phyloP scores from a whole-genome alignment of 768 basidiomycete genomes.

The Tulasnella calospora region DNA sequence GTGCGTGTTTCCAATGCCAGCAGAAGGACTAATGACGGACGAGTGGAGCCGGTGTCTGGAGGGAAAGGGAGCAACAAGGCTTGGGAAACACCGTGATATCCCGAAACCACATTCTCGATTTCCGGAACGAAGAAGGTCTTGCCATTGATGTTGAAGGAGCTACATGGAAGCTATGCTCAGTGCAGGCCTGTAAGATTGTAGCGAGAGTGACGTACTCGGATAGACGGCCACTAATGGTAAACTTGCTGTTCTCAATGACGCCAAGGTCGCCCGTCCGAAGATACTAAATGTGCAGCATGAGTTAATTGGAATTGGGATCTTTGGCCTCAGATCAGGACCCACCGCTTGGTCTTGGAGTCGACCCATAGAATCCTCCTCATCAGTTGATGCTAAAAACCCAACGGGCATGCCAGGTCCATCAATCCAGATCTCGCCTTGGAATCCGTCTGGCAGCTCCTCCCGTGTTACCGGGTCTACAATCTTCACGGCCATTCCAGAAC shows the following conservation, averaged over 20 bases:
- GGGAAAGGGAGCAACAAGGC: conserved; percentile 2
- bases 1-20: neutral
- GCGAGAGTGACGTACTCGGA: conserved; percentile 10
- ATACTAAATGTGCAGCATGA: neutral
- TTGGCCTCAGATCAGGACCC: neutral
- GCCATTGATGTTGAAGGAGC: conserved; percentile 5
- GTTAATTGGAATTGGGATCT: neutral
- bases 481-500: conserved; percentile 13
- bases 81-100: neutral
- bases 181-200: neutral
- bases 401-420: neutral
- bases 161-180: neutral
- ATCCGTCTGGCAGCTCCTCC: conserved; percentile 12
- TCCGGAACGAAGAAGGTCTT: neutral
- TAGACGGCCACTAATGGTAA: conserved; percentile 12
- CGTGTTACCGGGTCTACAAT: conserved; percentile 15
- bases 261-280: conserved; percentile 19
- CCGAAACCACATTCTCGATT: neutral
- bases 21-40: neutral
- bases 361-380: neutral
- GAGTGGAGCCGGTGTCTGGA: neutral
- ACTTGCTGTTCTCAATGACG: neutral
- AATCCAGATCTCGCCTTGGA: conserved; percentile 22
- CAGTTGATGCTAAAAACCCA: neutral
- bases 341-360: neutral